phyloP scores from a whole-genome alignment of 352 stramenopile species.

The Pythium volutum region DNA sequence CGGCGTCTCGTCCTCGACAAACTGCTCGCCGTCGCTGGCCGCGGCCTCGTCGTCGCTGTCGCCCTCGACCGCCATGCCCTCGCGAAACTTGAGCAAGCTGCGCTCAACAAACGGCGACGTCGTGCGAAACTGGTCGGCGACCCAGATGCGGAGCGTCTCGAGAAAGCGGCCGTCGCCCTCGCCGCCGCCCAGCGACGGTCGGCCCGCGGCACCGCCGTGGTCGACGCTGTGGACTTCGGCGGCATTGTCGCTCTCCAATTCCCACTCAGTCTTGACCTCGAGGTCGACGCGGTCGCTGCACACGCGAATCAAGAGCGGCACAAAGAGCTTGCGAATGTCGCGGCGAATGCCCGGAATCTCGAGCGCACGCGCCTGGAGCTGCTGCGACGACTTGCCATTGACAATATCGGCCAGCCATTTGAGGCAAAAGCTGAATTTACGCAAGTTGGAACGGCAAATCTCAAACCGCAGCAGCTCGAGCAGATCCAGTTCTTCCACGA shows the following conservation, averaged over 20 bases:
- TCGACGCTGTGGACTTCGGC: constrained; percentile 63
- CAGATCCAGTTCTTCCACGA: constrained; percentile 63
- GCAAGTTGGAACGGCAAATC: constrained; percentile 82
- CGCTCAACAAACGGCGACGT: constrained; percentile 85
- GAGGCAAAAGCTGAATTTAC: constrained; percentile 83
- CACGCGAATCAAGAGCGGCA: constrained; percentile 71
- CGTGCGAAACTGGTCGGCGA: constrained; percentile 81
- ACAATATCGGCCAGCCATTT: constrained; percentile 84
- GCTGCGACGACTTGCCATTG: constrained; percentile 67
- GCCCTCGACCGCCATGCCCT: constrained; percentile 53
- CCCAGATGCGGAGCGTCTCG: constrained; percentile 83
- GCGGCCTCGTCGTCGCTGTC: constrained; percentile 35
- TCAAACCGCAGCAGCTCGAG: constrained; percentile 83
- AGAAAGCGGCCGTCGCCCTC: constrained; percentile 71
- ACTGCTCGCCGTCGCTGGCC: constrained; percentile 17
- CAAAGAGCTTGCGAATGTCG: constrained; percentile 78
- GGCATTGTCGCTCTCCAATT: constrained; percentile 72
- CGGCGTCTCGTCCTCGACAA: constrained; percentile 4
- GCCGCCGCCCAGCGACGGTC: constrained; percentile 46
- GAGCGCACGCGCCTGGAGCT: constrained; percentile 70
- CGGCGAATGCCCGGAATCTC: constrained; percentile 78
- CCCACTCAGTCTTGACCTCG: constrained; percentile 84
- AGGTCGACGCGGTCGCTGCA: constrained; percentile 80
- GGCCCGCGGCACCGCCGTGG: constrained; percentile 7
- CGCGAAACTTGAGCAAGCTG: constrained; percentile 76